Percentiles rank a stretch among this genome's conserved stretches.
phyloP scores from a whole-genome alignment of 805 yeast species.

The Suhomyces sp. region DNA sequence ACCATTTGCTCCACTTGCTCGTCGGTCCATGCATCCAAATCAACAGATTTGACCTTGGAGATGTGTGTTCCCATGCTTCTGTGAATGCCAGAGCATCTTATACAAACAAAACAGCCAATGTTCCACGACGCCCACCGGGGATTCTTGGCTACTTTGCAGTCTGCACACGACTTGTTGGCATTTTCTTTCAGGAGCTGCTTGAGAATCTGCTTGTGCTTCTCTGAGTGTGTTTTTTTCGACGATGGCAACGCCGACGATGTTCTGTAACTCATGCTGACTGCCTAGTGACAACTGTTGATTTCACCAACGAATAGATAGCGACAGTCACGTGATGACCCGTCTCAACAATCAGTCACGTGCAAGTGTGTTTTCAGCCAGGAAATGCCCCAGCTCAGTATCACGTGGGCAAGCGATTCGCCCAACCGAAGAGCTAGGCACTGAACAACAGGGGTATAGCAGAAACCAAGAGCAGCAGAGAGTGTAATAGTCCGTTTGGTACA shows the following conservation, averaged over 20 bases:
- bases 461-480: background rate
- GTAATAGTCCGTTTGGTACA: background rate
- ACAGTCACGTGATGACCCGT: background rate
- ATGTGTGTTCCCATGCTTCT: conserved; percentile 95
- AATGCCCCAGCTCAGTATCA: too few species aligned
- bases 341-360: too few species aligned
- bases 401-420: too few species aligned
- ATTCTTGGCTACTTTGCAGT: conserved; percentile 83
- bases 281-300: background rate
- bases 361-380: too few species aligned
- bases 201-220: conserved; percentile 66
- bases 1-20: conserved; percentile 82
- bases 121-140: conserved; percentile 99
- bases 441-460: too few species aligned
- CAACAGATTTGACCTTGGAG: conserved; percentile 88
- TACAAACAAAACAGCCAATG: conserved; percentile 88
- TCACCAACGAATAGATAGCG: background rate
- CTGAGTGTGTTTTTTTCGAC: conserved; percentile 43
- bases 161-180: conserved; percentile 79
- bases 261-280: conserved; percentile 6
- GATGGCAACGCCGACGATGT: conserved; percentile 36
- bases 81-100: conserved; percentile 94
- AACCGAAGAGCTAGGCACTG: too few species aligned
- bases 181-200: conserved; percentile 73
- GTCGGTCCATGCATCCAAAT: conserved; percentile 94